phyloP scores from a whole-genome alignment of 148 eudicot species.

The Vaccinium corymbosum region DNA sequence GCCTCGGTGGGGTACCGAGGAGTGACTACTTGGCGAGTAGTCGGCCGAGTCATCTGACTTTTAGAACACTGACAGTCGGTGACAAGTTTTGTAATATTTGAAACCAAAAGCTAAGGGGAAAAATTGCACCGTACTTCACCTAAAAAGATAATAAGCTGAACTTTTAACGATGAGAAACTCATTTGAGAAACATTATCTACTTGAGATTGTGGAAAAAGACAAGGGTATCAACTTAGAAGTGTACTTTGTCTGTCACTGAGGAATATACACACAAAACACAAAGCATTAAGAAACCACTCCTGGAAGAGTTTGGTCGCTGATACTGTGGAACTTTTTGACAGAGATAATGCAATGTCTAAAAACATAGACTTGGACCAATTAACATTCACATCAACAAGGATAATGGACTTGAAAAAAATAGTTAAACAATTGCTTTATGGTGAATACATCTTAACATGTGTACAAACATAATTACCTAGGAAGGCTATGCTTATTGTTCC shows the following conservation, averaged over 20 bases:
- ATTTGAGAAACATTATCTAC: not conserved
- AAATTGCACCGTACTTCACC: not conserved
- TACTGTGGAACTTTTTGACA: not conserved
- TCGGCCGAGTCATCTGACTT: no score
- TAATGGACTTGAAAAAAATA: not conserved
- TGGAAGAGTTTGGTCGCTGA: not conserved
- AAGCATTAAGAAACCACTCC: not conserved
- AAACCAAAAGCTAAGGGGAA: not conserved
- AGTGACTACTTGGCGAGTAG: no score
- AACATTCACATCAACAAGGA: not conserved
- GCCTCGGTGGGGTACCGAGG: no score
- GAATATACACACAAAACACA: not conserved
- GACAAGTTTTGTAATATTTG: not conserved
- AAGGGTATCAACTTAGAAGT: not conserved
- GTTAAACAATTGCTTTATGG: not conserved
- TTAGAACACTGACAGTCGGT: not conserved
- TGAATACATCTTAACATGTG: not conserved
- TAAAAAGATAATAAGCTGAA: not conserved
- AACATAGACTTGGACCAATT: not conserved
- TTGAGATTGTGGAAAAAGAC: not conserved
- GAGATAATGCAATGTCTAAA: not conserved
- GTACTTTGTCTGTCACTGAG: not conserved
- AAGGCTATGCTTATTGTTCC: not conserved
- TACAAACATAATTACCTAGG: not conserved
- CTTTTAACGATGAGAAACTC: not conserved